Evolutionary conservation across 148 eudicot species (phyloP).

Genomic region (Amaranthus palmeri): DNA sequence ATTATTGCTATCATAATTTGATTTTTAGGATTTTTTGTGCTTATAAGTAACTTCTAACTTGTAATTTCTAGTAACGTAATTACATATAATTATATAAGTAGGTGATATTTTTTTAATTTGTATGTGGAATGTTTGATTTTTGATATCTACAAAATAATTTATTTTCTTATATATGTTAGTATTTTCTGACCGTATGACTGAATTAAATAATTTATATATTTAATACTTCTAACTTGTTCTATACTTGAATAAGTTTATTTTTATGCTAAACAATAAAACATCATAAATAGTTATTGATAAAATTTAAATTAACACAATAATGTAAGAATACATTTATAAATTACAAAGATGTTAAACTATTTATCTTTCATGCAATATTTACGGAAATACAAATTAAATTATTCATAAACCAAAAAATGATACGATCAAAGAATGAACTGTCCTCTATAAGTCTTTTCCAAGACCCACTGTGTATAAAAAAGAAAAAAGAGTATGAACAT

Average conservation of each 20-base stretch:
- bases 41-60: too few species aligned
- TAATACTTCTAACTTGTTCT: too few species aligned
- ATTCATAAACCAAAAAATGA: conserved; percentile 25
- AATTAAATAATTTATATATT: too few species aligned
- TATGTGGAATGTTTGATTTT: too few species aligned
- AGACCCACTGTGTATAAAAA: background rate
- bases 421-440: conserved; percentile 29
- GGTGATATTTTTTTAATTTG: too few species aligned
- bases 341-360: background rate
- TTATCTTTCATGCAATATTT: background rate
- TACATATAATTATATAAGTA: too few species aligned
- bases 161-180: too few species aligned
- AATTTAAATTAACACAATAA: background rate
- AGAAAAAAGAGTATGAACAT: conserved; percentile 24
- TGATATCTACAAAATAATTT: too few species aligned
- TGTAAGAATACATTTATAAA: background rate
- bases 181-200: too few species aligned
- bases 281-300: background rate
- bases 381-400: conserved; percentile 13
- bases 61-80: too few species aligned
- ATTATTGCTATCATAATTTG: too few species aligned
- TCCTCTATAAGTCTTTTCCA: conserved; percentile 3
- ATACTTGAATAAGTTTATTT: background rate
- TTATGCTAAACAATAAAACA: background rate
- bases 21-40: too few species aligned